These are phyloP conservation scores for Zygosaccharomyces sapae DNA, from an alignment of 1,139 yeast species.

Conservation along the genomic window DNA sequence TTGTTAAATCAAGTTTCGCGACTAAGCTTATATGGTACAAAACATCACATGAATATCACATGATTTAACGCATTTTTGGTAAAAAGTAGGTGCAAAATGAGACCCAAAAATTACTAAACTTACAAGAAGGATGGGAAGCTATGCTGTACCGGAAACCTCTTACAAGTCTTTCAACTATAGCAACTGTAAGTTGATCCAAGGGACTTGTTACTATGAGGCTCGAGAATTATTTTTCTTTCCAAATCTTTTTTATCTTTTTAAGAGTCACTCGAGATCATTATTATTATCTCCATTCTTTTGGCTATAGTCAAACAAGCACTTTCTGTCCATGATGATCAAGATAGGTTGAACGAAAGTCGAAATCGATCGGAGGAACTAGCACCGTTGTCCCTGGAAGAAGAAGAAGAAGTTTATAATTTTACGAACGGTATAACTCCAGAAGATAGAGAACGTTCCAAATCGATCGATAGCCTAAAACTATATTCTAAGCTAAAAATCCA, in stretches of 20 bases:
- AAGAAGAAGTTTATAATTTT: constrained; percentile 26
- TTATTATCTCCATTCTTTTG: constrained; percentile 81
- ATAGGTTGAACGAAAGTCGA: not conserved
- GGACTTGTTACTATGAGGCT: constrained; percentile 21
- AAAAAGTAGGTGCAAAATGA: not conserved
- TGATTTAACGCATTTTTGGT: not conserved
- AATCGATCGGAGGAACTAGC: constrained; percentile 4
- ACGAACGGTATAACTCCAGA: constrained; percentile 4
- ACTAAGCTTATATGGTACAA: too few species aligned
- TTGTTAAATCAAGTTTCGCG: too few species aligned
- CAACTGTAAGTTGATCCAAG: not conserved
- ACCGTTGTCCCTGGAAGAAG: constrained; percentile 29
- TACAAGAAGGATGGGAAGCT: not conserved
- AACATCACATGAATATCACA: not conserved
- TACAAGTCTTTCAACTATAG: not conserved
- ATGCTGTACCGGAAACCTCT: not conserved
- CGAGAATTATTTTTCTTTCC: constrained; percentile 40
- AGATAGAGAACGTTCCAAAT: constrained; percentile 9
- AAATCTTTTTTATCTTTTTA: constrained; percentile 75
- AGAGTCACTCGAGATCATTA: constrained; percentile 86
- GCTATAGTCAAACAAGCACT: constrained; percentile 77
- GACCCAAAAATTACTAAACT: not conserved
- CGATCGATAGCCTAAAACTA: constrained; percentile 33
- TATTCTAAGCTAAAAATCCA: constrained; percentile 65
- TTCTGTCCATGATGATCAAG: constrained; percentile 30